phyloP scores from a whole-genome alignment of 306 rosid species.

The Abrus pulchellus region DNA sequence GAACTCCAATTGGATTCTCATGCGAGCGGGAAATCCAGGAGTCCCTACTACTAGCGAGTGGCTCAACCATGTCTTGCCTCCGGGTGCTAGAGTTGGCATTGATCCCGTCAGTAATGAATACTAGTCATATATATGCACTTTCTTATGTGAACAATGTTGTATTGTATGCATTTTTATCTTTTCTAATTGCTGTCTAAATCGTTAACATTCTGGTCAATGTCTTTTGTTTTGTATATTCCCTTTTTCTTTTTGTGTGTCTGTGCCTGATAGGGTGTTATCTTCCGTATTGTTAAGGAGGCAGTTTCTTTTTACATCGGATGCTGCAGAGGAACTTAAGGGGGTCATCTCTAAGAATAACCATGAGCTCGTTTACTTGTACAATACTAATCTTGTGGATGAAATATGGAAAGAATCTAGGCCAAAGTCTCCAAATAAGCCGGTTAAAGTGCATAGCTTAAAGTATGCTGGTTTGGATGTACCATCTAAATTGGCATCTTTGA shows the following conservation, averaged over 20 bases:
- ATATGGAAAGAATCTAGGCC: conserved; percentile 88
- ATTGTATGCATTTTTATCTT: conserved; percentile 1
- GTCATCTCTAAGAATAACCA: conserved; percentile 78
- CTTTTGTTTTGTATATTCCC: neutral
- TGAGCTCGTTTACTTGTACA: conserved; percentile 78
- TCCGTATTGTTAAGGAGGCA: conserved; percentile 90
- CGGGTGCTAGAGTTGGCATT: conserved; percentile 92
- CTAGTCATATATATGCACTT: conserved; percentile 1
- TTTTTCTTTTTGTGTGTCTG: conserved; percentile 9
- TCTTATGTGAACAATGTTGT: conserved; percentile 14
- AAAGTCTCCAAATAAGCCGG: conserved; percentile 67
- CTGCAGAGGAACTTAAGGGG: conserved; percentile 86
- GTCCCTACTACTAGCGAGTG: conserved; percentile 90
- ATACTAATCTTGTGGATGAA: conserved; percentile 87
- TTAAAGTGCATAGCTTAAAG: conserved; percentile 79
- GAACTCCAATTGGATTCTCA: conserved; percentile 88
- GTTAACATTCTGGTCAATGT: neutral
- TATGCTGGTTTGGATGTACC: conserved; percentile 91
- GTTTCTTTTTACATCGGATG: conserved; percentile 96
- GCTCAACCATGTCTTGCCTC: conserved; percentile 86
- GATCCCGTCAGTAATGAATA: conserved; percentile 84
- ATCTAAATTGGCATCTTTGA: conserved; percentile 77
- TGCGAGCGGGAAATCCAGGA: conserved; percentile 90
- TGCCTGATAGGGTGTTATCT: conserved; percentile 64
- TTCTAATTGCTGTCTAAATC: conserved; percentile 1